These are phyloP conservation scores for Fomitopsis palustris DNA, from an alignment of 1,284 basidiomycete species.

Conservation along the genomic window DNA sequence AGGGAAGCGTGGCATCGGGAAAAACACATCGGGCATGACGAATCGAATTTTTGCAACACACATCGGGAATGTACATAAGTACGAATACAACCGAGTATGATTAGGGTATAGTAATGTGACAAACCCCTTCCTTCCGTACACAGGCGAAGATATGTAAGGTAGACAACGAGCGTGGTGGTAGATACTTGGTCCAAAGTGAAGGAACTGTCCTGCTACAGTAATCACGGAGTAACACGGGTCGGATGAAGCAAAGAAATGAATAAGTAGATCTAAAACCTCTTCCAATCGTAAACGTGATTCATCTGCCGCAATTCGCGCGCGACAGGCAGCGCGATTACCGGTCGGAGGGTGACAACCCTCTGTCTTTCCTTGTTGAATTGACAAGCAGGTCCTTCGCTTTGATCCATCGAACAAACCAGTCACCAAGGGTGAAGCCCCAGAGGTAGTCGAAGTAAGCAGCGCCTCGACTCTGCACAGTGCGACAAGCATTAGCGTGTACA, in stretches of 20 bases:
- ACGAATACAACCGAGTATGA: not conserved
- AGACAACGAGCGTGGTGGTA: not conserved
- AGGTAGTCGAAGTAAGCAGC: constrained; percentile 41
- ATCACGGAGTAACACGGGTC: not conserved
- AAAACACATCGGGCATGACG: not conserved
- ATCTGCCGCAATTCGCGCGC: not conserved
- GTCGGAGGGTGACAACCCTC: constrained; percentile 6
- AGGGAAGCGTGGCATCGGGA: not conserved
- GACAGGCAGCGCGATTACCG: not conserved
- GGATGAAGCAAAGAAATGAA: not conserved
- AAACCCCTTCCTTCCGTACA: not conserved
- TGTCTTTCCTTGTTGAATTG: constrained; percentile 10
- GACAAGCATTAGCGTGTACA: not conserved
- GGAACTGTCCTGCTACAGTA: not conserved
- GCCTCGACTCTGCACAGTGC: constrained; percentile 39
- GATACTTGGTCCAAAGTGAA: not conserved
- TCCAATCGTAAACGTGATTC: not conserved
- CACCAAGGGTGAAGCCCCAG: constrained; percentile 38
- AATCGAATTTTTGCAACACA: not conserved
- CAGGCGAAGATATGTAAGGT: not conserved
- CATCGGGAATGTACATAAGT: not conserved
- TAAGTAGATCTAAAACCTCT: not conserved
- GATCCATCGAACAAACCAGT: constrained; percentile 22
- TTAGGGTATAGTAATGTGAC: not conserved
- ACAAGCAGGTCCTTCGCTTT: constrained; percentile 26